A percentile compares a stretch with the other conserved stretches of the same genome.
Conservation (phyloP, 805 yeast genomes). For the Hanseniaspora taiwanica region DNA sequence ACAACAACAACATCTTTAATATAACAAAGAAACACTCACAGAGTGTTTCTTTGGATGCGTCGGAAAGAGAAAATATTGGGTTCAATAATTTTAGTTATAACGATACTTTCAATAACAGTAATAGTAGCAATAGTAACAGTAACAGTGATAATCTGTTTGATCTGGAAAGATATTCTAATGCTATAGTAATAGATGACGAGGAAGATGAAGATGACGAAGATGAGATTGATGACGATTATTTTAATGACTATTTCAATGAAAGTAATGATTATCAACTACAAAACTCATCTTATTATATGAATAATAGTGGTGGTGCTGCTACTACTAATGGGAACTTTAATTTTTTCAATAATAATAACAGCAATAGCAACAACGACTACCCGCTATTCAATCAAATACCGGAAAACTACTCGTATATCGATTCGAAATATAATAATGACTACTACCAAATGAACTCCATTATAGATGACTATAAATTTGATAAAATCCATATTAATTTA, state of each 20-base stretch:
- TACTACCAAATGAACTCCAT: not conserved
- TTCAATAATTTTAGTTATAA: not conserved
- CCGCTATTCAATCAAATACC: not conserved
- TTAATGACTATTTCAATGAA: not conserved
- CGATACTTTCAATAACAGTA: not conserved
- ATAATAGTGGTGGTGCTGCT: not conserved
- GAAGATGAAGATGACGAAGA: not conserved
- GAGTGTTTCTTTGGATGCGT: too few species aligned
- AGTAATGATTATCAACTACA: not conserved
- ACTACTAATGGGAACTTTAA: not conserved
- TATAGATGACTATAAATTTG: not conserved
- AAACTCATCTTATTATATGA: not conserved
- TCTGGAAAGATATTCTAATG: not conserved
- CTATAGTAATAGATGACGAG: not conserved
- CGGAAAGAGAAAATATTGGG: too few species aligned
- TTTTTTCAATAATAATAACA: not conserved
- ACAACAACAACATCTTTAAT: not conserved
- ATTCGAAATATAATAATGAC: not conserved
- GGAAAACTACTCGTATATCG: not conserved
- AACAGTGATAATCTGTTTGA: not conserved
- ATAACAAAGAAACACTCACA: too few species aligned
- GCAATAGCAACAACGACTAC: not conserved
- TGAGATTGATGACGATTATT: not conserved
- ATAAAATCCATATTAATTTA: not conserved
- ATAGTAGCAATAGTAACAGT: not conserved